Base-by-base conservation (phyloP, 1,139 yeast species). In the Pichia sp. region DNA sequence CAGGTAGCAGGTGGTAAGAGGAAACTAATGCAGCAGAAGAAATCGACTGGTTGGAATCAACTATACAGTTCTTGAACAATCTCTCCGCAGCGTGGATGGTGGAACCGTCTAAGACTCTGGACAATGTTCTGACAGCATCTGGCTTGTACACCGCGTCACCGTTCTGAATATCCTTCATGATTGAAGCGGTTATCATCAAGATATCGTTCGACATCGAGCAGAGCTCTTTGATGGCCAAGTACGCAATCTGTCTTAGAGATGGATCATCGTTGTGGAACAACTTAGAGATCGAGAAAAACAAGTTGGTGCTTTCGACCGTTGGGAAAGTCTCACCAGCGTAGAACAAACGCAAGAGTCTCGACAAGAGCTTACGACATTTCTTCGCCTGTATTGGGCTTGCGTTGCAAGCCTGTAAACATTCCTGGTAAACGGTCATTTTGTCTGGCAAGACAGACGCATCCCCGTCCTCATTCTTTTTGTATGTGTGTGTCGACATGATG, bases 381-480 rank as follows among this genome's bases (percentile, higher is more conserved):
- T 84, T 86, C 38, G 97, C 89, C 65, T 88, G 87, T 58, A 92
- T 87, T 17, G 97, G 97, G 47, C 95, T 81, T 61, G 93, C 90
- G 74, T 92, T 92, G 80, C 93, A 95, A 60, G 89, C 93, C 64
- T 89, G 89, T 65, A 90, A 77, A 75, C 98, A 92, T 71, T 92
- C 97, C 74, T 93, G 99, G 71, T 88, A 92, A 61, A 95, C 93
- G 10, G 97, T 87, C 98, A 93, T 93, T 74, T 91, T 91, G 73
- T 93, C 99, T 58, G 96, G 95, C 61, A 80, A 71, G 34, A 75
- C 72, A 53, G 84, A 86, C 55, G 84, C 75, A 62, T 80, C 87
- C 58, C 83, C 72, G 68, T 88, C 91, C 70, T 90, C 97, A 73
- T 80, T 83, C 74, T 87, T 88, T 75, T 89, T 91, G 73, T 89